Evolutionary conservation across 2,329 filamentous ascomycete species (phyloP), one percentile per base, ranked within the genome.

Genomic region (Fusarium sterilihyphosum): DNA sequence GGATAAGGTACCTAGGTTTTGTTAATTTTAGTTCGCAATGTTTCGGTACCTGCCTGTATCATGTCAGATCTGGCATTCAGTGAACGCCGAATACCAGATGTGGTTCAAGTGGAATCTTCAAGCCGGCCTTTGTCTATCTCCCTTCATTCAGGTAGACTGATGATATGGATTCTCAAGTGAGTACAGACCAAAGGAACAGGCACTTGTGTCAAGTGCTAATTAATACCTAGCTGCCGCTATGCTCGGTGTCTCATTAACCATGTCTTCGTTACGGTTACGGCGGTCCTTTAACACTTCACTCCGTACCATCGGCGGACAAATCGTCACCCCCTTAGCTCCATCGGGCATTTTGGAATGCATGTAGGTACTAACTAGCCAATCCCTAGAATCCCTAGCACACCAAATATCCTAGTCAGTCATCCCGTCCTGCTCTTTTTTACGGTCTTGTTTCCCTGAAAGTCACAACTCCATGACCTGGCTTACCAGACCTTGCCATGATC

Each of bases 401-500:
- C 24, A 47, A 24, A 43, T 59, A 46, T 38, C 24, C 50, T 26
- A 61, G 29, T 61, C 29, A 43, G 16, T 37, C 40, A 33, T 58
- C 52, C 33, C 41, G n/a, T 38, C 11, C 41, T 46, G 11, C 40
- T 46, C 46, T 20, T 65, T 63, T 63, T 46, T 24, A 63, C 53
- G 53, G n/a, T 46, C 35, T 40, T 68, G 29, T 35, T 65, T 70
- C 49, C 44, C 56, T 65, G 61, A 49, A 38, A 46, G 65, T 54
- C n/a, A 43, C 33, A 38, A 33, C 38, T 66, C 56, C 56, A 33
- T 73, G 52, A 56, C 60, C 52, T 46, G 47, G 54, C 52, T 38
- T 57, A 47, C 59, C 59, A 61, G 54, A 52, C 61, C 56, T 46
- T 62, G 29, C 50, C 22, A 58, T 46, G 71, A 74, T 74, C 71